phyloP scores from a whole-genome alignment of 2,329 filamentous ascomycete species.

The Grosmannia huntii region DNA sequence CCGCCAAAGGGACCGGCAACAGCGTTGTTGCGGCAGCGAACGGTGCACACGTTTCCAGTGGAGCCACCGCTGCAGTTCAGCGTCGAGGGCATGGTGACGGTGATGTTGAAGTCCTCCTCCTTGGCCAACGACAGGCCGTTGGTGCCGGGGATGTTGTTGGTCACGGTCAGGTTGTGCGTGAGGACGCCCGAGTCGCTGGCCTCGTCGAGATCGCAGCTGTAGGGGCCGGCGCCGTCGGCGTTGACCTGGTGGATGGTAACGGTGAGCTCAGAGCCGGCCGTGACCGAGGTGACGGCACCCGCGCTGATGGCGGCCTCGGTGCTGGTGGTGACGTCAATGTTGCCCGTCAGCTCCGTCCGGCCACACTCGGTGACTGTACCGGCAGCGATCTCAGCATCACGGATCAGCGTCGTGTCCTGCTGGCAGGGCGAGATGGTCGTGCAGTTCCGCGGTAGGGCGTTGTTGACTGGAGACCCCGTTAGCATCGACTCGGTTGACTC shows the following conservation, averaged over 20 bases:
- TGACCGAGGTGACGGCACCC: constrained; percentile 34
- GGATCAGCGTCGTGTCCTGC: constrained; percentile 50
- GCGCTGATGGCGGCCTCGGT: constrained; percentile 38
- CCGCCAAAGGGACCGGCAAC: constrained; percentile 28
- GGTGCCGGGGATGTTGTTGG: constrained; percentile 15
- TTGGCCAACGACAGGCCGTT: constrained; percentile 13
- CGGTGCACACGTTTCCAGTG: constrained; percentile 44
- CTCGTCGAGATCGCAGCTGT: constrained; percentile 38
- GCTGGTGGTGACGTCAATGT: constrained; percentile 47
- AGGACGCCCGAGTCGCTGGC: constrained; percentile 31
- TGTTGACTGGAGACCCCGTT: constrained; percentile 27
- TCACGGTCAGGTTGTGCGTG: constrained; percentile 35
- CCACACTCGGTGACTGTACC: constrained; percentile 47
- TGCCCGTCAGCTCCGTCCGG: constrained; percentile 44
- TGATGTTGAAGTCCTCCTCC: constrained; percentile 32
- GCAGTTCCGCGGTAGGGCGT: constrained; percentile 28
- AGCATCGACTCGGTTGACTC: neutral
- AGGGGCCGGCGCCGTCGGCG: constrained; percentile 41
- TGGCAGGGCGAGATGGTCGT: constrained; percentile 12
- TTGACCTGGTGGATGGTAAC: constrained; percentile 42
- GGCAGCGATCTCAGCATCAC: constrained; percentile 36
- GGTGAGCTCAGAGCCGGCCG: constrained; percentile 28
- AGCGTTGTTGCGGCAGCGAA: constrained; percentile 46
- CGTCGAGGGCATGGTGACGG: constrained; percentile 35
- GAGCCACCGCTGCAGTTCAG: constrained; percentile 40